phyloP scores from a whole-genome alignment of 192 early-diverging fungal genomes.

The Neocallimastix lanati region DNA sequence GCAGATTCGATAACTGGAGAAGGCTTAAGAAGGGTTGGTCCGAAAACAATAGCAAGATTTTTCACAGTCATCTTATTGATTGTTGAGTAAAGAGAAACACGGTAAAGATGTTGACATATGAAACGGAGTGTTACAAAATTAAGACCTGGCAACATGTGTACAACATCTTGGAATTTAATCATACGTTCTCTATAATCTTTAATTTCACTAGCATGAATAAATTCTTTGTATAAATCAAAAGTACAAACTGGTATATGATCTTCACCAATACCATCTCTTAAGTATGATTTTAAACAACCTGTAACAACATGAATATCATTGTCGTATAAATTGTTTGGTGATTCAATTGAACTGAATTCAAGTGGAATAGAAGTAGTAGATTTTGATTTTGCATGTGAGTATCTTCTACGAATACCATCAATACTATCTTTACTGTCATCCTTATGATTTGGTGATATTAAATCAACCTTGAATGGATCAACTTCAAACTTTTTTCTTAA shows the following conservation, averaged over 20 bases:
- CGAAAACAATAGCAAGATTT: slow-evolving; percentile 89
- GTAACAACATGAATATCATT: slow-evolving; percentile 34
- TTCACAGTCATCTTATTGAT: slow-evolving; percentile 81
- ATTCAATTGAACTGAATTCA: neutral
- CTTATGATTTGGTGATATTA: neutral
- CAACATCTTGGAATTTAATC: slow-evolving; percentile 31
- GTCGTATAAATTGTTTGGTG: slow-evolving; percentile 15
- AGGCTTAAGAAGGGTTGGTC: slow-evolving; percentile 41
- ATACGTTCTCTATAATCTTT: slow-evolving; percentile 24
- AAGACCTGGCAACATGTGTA: slow-evolving; percentile 18
- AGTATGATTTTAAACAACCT: slow-evolving; percentile 21
- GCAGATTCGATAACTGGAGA: neutral
- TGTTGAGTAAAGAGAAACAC: neutral
- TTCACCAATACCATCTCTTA: slow-evolving; percentile 21
- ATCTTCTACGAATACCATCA: neutral
- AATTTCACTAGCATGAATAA: slow-evolving; percentile 18
- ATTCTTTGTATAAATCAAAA: slow-evolving; percentile 19
- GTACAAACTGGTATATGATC: slow-evolving; percentile 19
- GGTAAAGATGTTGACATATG: slow-evolving; percentile 23
- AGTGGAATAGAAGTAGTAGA: neutral
- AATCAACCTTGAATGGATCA: neutral
- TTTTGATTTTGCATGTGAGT: neutral
- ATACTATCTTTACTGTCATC: neutral
- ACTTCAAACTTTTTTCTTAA: slow-evolving; percentile 36
- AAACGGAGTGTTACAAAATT: slow-evolving; percentile 25